Evolutionary conservation across 176 grass and related monocot species (phyloP).

Genomic region (Phoenix dactylifera): DNA sequence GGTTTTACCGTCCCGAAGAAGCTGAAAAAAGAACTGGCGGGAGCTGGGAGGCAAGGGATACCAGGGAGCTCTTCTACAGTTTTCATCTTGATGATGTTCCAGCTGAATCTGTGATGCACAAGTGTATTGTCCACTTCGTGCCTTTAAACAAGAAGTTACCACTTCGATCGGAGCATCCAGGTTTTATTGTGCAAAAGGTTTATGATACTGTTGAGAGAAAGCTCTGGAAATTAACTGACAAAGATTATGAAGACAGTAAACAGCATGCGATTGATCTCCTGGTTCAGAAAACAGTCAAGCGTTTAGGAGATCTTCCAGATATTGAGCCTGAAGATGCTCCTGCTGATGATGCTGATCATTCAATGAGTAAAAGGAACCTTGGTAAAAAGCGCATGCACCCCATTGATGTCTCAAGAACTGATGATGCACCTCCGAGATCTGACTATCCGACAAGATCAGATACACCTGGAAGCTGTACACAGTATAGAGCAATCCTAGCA

Average conservation of each 20-base stretch:
- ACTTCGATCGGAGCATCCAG: slow-evolving; percentile 67
- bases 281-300: slow-evolving; percentile 64
- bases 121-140: slow-evolving; percentile 92
- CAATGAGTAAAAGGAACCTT: slow-evolving; percentile 34
- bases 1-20: slow-evolving; percentile 98
- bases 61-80: slow-evolving; percentile 88
- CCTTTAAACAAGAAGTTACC: slow-evolving; percentile 72
- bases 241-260: slow-evolving; percentile 79
- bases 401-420: slow-evolving; percentile 53
- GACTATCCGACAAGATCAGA: slow-evolving; percentile 59
- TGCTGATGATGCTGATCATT: slow-evolving; percentile 41
- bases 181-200: slow-evolving; percentile 89
- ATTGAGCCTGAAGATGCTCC: slow-evolving; percentile 38
- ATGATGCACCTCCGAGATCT: slow-evolving; percentile 21
- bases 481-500: slow-evolving; percentile 36
- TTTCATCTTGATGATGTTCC: slow-evolving; percentile 86
- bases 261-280: slow-evolving; percentile 80
- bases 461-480: slow-evolving; percentile 46
- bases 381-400: slow-evolving; percentile 37
- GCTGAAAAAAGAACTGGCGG: slow-evolving; percentile 88
- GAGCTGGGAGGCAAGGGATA: slow-evolving; percentile 64
- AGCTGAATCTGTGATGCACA: slow-evolving; percentile 96
- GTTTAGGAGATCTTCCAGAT: slow-evolving; percentile 64
- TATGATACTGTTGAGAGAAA: slow-evolving; percentile 82
- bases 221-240: slow-evolving; percentile 84